These are phyloP conservation scores for Leccinum subrobustum DNA, from an alignment of 1,284 basidiomycete species.

Conservation along the genomic window DNA sequence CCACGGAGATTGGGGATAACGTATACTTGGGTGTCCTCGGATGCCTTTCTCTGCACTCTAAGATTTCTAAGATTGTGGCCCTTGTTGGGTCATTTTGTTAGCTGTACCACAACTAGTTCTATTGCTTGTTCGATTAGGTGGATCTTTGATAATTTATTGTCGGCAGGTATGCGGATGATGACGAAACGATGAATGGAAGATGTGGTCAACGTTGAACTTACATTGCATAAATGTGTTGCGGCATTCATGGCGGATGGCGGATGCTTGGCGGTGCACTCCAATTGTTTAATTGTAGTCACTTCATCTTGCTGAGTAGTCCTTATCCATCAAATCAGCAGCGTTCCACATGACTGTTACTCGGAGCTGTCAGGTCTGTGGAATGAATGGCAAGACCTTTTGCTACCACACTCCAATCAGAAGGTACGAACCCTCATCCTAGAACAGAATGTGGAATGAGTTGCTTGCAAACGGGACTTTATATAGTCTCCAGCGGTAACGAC, in stretches of 20 bases:
- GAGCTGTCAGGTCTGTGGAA: background rate
- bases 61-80: background rate
- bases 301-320: background rate
- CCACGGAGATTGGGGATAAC: slow-evolving; percentile 2
- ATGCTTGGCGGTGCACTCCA: background rate
- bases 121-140: background rate
- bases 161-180: background rate
- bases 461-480: slow-evolving; percentile 56
- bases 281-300: background rate
- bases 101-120: background rate
- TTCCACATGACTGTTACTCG: background rate
- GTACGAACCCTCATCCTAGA: background rate
- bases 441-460: slow-evolving; percentile 45
- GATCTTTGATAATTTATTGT: slow-evolving; percentile 2
- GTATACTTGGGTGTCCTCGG: background rate
- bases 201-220: slow-evolving; percentile 11
- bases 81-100: background rate
- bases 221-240: background rate
- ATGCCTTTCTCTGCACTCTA: background rate
- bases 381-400: background rate
- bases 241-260: background rate
- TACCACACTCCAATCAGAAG: background rate
- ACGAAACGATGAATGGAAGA: background rate
- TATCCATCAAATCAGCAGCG: background rate
- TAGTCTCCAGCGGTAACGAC: slow-evolving; percentile 66